Evolutionary conservation across 2,329 filamentous ascomycete species (phyloP).

Genomic region (Talaromyces atroroseus): DNA sequence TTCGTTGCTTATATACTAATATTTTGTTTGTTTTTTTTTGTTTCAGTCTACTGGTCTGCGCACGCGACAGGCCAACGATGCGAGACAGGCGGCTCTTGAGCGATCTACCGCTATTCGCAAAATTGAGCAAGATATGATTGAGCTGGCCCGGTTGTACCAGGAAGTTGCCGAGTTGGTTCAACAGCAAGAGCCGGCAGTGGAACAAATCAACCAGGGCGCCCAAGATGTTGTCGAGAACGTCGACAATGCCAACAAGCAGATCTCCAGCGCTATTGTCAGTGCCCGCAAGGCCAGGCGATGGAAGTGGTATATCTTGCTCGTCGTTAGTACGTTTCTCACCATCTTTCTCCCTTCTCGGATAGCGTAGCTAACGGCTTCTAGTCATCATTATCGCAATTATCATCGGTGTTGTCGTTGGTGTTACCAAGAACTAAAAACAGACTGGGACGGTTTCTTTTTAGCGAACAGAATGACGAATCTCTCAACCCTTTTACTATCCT

Average conservation of each 20-base stretch:
- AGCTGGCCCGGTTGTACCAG: slow-evolving; percentile 81
- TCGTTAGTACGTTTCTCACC: slow-evolving; percentile 51
- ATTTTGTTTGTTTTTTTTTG: too few species aligned
- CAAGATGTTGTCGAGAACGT: slow-evolving; percentile 82
- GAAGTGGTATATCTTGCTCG: slow-evolving; percentile 91
- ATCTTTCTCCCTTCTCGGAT: background rate
- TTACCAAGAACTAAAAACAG: slow-evolving; percentile 32
- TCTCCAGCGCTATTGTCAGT: slow-evolving; percentile 73
- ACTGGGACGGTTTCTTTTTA: slow-evolving; percentile 4
- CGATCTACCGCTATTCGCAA: slow-evolving; percentile 84
- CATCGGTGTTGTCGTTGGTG: slow-evolving; percentile 46
- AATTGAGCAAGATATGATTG: slow-evolving; percentile 84
- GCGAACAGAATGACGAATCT: background rate
- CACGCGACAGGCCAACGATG: slow-evolving; percentile 73
- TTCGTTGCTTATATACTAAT: background rate
- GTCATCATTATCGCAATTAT: slow-evolving; percentile 52
- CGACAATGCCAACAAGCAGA: slow-evolving; percentile 76
- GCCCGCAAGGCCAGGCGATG: slow-evolving; percentile 76
- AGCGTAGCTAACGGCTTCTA: slow-evolving; percentile 22
- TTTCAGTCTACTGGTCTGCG: slow-evolving; percentile 30
- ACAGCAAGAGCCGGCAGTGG: slow-evolving; percentile 76
- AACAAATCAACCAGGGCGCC: slow-evolving; percentile 77
- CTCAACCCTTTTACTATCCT: background rate
- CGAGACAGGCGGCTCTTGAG: slow-evolving; percentile 69
- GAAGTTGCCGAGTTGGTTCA: slow-evolving; percentile 81